Conservation (phyloP, 1,284 basidiomycete species). For the Cryptococcus depauperatus region DNA sequence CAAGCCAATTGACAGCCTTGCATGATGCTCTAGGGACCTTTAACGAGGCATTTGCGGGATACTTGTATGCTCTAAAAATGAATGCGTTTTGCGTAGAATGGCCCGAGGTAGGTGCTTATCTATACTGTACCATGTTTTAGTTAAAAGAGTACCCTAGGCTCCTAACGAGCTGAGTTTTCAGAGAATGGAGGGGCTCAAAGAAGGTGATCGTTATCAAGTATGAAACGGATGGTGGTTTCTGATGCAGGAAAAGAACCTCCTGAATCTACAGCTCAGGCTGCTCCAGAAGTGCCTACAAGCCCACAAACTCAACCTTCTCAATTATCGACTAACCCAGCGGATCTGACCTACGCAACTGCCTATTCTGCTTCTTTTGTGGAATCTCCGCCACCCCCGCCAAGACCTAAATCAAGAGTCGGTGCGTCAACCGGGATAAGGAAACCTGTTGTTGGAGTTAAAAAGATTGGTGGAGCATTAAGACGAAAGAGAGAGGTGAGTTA, state of each 20-base stretch:
- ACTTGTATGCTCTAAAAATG: conserved; percentile 87
- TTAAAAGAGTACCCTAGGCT: conserved; percentile 1
- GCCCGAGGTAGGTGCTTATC: conserved; percentile 59
- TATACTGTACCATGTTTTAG: background rate
- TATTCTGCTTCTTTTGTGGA: conserved; percentile 20
- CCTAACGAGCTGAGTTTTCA: conserved; percentile 11
- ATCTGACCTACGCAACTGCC: conserved; percentile 41
- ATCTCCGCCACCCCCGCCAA: conserved; percentile 9
- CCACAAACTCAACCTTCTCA: background rate
- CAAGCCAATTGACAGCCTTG: conserved; percentile 62
- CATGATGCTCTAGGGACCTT: conserved; percentile 71
- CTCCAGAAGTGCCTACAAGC: background rate
- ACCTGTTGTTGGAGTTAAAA: conserved; percentile 10
- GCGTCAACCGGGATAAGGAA: background rate
- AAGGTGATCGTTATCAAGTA: no score
- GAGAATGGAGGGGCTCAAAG: conserved; percentile 5
- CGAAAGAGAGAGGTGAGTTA: conserved; percentile 61
- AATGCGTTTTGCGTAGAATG: conserved; percentile 87
- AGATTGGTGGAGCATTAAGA: conserved; percentile 54
- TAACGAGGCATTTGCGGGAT: conserved; percentile 89
- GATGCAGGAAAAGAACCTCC: no score
- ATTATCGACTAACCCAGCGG: conserved; percentile 9
- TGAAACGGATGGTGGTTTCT: no score
- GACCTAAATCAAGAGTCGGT: conserved; percentile 4
- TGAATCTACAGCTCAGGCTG: no score